phyloP scores from a whole-genome alignment of 202 grass and related monocot genomes.

The Bolboschoenoplectus hybrid region DNA sequence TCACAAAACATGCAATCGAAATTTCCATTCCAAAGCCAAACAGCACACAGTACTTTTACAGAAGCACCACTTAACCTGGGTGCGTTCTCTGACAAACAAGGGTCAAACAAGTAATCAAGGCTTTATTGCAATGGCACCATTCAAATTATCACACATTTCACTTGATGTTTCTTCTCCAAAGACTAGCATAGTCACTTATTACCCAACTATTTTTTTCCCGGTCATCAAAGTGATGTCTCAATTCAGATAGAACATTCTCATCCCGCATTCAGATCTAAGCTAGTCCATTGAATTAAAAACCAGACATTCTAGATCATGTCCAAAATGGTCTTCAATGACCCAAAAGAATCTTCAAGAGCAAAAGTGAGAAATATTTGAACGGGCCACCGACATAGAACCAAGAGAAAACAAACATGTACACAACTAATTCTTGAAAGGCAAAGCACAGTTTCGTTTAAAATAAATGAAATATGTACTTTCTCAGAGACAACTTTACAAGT shows the following conservation, averaged over 20 bases:
- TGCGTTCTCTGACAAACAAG: neutral
- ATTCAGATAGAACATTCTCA: neutral
- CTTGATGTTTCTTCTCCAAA: constrained; percentile 1
- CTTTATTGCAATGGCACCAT: constrained; percentile 7
- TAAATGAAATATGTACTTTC: constrained; percentile 26
- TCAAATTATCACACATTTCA: neutral
- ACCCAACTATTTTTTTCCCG: neutral
- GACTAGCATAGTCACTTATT: neutral
- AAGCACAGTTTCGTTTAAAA: neutral
- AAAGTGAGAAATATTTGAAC: neutral
- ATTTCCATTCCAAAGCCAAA: constrained; percentile 20
- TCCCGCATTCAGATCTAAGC: neutral
- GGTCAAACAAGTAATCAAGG: neutral
- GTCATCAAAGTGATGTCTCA: neutral
- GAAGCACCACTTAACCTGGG: constrained; percentile 1
- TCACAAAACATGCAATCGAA: neutral
- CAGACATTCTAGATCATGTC: neutral
- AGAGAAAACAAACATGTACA: constrained; percentile 26
- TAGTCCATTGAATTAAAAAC: constrained; percentile 2
- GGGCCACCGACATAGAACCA: constrained; percentile 28
- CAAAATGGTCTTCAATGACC: neutral
- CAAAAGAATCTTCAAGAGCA: constrained; percentile 12
- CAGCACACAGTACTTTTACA: constrained; percentile 18
- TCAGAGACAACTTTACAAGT: constrained; percentile 47
- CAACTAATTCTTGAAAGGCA: neutral